Conservation (phyloP, 805 yeast species). For the Danielozyma ontarioensis region DNA sequence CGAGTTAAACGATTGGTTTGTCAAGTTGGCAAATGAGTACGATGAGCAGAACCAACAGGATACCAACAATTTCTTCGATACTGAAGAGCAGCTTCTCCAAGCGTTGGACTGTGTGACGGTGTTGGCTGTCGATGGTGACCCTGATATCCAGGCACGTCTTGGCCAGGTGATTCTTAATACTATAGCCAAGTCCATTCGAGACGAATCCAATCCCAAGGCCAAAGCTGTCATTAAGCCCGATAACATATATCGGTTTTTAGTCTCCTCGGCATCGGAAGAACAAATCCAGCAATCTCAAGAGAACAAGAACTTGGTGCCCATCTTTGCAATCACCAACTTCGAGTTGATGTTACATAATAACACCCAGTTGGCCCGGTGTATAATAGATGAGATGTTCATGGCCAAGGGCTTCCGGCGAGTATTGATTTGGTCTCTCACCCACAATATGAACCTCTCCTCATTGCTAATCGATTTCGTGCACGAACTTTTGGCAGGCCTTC, state of each 20-base stretch:
- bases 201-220: constrained; percentile 22
- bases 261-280: constrained; percentile 25
- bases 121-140: constrained; percentile 21
- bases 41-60: constrained; percentile 10
- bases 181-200: constrained; percentile 49
- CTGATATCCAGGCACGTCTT: constrained; percentile 13
- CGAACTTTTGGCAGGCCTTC: constrained; percentile 51
- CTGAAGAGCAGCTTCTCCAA: constrained; percentile 18
- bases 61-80: constrained; percentile 23
- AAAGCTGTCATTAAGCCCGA: constrained; percentile 39
- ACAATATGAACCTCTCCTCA: constrained; percentile 47
- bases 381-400: constrained; percentile 71
- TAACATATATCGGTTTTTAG: constrained; percentile 43
- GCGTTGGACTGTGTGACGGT: constrained; percentile 20
- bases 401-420: constrained; percentile 58
- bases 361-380: constrained; percentile 46
- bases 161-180: constrained; percentile 43
- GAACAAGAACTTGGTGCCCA: constrained; percentile 24
- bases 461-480: constrained; percentile 57
- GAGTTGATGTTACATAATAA: constrained; percentile 49
- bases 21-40: constrained; percentile 10
- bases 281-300: constrained; percentile 18
- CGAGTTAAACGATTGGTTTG: constrained; percentile 14
- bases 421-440: constrained; percentile 64
- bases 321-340: constrained; percentile 36